phyloP scores from a whole-genome alignment of 208 protist species.

The Acanthamoeba castellanii region DNA sequence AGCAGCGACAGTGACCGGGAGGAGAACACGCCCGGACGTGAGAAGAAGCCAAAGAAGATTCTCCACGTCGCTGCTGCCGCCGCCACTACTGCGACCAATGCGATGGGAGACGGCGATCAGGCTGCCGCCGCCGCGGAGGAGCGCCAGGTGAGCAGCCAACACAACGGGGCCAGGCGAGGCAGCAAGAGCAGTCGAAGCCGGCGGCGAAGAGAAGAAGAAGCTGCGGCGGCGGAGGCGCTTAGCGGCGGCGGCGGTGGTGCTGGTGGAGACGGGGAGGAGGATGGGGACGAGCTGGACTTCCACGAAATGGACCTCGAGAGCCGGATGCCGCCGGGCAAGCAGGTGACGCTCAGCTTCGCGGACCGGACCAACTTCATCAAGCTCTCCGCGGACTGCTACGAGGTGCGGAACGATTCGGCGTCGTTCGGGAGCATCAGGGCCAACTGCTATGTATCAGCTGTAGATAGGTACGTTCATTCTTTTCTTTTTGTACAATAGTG shows the following conservation, averaged over 20 bases:
- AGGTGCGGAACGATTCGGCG: constrained; percentile 44
- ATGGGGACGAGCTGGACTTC: background rate
- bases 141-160: background rate
- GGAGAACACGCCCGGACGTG: background rate
- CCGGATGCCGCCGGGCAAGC: background rate
- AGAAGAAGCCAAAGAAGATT: constrained; percentile 13
- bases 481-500: background rate
- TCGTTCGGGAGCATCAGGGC: constrained; percentile 66
- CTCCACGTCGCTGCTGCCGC: no score
- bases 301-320: background rate
- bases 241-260: background rate
- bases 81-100: no score
- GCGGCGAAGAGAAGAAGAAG: background rate
- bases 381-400: background rate
- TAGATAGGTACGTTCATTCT: constrained; percentile 13
- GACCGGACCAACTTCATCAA: constrained; percentile 54
- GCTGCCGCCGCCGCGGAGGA: no score
- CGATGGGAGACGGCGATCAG: no score
- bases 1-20: background rate
- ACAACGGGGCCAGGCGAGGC: background rate
- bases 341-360: background rate
- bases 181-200: constrained; percentile 11
- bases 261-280: background rate
- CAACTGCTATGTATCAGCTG: constrained; percentile 39
- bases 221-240: background rate